These are phyloP conservation scores for Gastrolobium bilobum DNA, from an alignment of 306 rosid genomes.

Conservation along the genomic window DNA sequence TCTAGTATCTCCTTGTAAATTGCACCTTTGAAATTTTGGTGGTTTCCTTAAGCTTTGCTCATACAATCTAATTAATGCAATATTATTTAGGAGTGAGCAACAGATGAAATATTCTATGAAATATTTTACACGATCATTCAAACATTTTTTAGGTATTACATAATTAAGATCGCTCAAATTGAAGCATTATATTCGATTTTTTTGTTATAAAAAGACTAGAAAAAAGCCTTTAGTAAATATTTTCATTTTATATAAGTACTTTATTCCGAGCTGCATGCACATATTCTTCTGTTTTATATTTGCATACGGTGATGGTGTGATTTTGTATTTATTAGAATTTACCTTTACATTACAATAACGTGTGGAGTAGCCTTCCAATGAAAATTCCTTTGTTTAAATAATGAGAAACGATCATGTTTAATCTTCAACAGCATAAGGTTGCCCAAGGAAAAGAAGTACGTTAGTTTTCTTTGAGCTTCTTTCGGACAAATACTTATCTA, in stretches of 20 bases:
- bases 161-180: too few species aligned
- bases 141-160: neutral
- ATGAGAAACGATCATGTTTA: neutral
- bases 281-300: constrained; percentile 27
- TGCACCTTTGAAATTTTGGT: too few species aligned
- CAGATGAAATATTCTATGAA: neutral
- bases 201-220: constrained; percentile 40
- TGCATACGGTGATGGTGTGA: neutral
- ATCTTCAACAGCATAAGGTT: neutral
- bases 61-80: neutral
- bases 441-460: too few species aligned
- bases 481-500: too few species aligned
- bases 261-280: constrained; percentile 30
- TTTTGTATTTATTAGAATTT: constrained; percentile 3
- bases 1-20: too few species aligned
- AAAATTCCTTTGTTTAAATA: constrained; percentile 24
- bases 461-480: too few species aligned
- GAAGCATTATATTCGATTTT: constrained; percentile 16
- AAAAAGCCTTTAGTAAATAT: constrained; percentile 20
- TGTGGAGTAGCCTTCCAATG: neutral
- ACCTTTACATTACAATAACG: constrained; percentile 29
- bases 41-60: too few species aligned
- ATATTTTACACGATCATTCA: too few species aligned
- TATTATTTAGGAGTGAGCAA: neutral
- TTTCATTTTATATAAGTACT: constrained; percentile 35